A percentile compares a stretch with the other conserved stretches of the same genome.
Evolutionary conservation across 2,329 filamentous ascomycete species (phyloP).

Genomic region (Ceratocystis cubensis): DNA sequence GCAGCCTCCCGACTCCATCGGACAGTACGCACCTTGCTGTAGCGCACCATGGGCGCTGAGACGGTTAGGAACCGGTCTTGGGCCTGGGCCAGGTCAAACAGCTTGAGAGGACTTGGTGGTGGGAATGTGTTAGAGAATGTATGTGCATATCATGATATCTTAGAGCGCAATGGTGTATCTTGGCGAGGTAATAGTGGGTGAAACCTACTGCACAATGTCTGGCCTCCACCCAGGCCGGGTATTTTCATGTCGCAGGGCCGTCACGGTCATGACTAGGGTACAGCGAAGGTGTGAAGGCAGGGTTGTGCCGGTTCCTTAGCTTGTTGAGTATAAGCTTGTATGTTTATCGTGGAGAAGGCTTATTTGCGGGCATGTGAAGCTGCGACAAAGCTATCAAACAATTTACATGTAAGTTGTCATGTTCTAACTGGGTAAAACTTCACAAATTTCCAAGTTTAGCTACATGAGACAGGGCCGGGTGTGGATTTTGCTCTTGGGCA

Average conservation of each 20-base stretch:
- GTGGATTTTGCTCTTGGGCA: neutral
- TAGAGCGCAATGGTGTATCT: neutral
- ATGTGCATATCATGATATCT: neutral
- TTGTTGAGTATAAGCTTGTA: neutral
- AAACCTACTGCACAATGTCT: constrained; percentile 18
- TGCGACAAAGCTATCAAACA: too few species aligned
- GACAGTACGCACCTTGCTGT: constrained; percentile 38
- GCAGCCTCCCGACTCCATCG: neutral
- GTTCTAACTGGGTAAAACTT: too few species aligned
- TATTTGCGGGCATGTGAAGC: too few species aligned
- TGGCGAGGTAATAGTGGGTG: neutral
- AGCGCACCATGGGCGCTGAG: constrained; percentile 57
- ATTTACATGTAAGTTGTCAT: too few species aligned
- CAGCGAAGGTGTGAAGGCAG: neutral
- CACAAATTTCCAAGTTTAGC: neutral
- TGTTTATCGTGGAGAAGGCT: too few species aligned
- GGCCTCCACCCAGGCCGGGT: constrained; percentile 10
- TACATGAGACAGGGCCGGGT: neutral
- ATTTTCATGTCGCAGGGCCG: neutral
- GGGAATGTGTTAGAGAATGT: neutral
- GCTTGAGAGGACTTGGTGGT: constrained; percentile 39
- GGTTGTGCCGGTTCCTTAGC: neutral
- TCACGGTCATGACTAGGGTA: constrained; percentile 7
- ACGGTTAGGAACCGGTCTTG: constrained; percentile 44
- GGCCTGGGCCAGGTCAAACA: constrained; percentile 43